phyloP scores from a whole-genome alignment of 257 asterid genomes.

The Fraxinus quadrangulata region DNA sequence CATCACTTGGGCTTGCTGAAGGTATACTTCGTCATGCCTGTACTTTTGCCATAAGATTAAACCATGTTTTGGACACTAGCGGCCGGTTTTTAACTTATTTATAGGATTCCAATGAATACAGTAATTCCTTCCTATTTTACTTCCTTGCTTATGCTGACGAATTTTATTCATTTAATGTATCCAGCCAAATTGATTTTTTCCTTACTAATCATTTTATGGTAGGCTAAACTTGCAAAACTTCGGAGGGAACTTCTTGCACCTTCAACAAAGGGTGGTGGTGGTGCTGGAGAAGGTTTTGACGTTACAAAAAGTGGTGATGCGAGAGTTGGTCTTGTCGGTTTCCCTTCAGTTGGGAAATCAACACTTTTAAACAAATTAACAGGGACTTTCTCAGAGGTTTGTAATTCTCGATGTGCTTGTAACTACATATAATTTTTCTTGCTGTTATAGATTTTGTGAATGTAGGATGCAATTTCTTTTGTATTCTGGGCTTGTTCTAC shows the following conservation, averaged over 20 bases:
- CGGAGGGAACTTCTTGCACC: constrained; percentile 93
- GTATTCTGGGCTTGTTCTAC: neutral
- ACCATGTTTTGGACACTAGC: neutral
- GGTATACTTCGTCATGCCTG: constrained; percentile 42
- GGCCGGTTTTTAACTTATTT: neutral
- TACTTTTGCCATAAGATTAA: constrained; percentile 7
- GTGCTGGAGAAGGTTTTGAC: constrained; percentile 99
- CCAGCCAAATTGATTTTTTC: neutral
- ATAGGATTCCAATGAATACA: constrained; percentile 4
- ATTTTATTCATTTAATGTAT: constrained; percentile 8
- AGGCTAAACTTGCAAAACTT: constrained; percentile 98
- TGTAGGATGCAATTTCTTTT: neutral
- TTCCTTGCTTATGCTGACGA: neutral
- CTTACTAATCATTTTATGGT: constrained; percentile 21
- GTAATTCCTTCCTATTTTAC: neutral
- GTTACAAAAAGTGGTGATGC: constrained; percentile 99
- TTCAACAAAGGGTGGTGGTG: constrained; percentile 92
- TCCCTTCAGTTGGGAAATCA: constrained; percentile 98
- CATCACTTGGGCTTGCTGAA: constrained; percentile 94
- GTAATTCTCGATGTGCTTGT: constrained; percentile 26
- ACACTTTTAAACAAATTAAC: constrained; percentile 92
- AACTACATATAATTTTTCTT: neutral
- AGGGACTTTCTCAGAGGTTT: constrained; percentile 95
- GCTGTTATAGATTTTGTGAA: neutral
- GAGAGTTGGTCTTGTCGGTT: constrained; percentile 95